Evolutionary conservation across 805 yeast genomes (phyloP).

Genomic region (Starmerella khaoyaiensis): DNA sequence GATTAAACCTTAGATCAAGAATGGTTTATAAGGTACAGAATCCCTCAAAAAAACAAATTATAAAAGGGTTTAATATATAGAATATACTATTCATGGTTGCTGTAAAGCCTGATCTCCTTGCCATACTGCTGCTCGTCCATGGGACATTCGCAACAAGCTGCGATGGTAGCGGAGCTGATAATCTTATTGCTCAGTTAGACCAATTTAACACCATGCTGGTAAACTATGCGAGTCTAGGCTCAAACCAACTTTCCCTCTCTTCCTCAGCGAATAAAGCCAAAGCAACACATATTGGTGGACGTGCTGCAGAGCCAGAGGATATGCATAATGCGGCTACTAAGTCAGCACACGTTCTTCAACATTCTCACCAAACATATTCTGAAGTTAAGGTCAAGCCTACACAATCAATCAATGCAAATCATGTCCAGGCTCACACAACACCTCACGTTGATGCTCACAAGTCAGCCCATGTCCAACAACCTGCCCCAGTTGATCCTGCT

Average conservation of each 20-base stretch:
- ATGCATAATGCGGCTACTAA: not conserved
- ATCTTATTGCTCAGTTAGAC: constrained; percentile 2
- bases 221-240: constrained; percentile 7
- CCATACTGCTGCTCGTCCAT: constrained; percentile 2
- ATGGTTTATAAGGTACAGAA: too few relatives aligned
- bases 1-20: too few relatives aligned
- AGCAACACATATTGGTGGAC: not conserved
- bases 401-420: not conserved
- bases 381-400: not conserved
- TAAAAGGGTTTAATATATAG: too few relatives aligned
- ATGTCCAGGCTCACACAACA: not conserved
- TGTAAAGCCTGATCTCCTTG: constrained; percentile 2
- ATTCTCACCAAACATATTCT: not conserved
- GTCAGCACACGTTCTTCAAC: not conserved
- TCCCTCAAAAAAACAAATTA: too few relatives aligned
- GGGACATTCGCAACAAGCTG: constrained; percentile 5
- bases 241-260: not conserved
- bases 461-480: not conserved
- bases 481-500: constrained; percentile 1
- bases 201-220: constrained; percentile 4
- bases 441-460: not conserved
- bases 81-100: too few relatives aligned
- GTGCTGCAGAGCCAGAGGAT: not conserved
- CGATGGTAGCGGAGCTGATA: constrained; percentile 2
- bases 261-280: not conserved